Conservation (phyloP, 805 yeast species). For the Schwanniomyces yamadae region DNA sequence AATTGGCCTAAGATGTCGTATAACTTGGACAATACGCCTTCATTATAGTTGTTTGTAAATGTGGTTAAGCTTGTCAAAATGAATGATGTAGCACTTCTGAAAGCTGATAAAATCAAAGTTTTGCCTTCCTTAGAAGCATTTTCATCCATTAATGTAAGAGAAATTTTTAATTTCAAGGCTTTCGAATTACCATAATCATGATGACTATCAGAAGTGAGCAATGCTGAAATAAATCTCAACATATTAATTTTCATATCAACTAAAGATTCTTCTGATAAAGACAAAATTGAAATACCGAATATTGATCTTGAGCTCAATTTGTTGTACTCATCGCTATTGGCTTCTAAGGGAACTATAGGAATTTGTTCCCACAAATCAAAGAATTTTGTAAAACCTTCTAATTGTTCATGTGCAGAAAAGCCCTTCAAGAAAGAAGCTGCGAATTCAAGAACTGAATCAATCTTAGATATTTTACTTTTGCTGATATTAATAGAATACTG, state of each 20-base stretch:
- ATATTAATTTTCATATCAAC: conserved; percentile 48
- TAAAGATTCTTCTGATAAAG: conserved; percentile 50
- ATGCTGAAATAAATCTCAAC: conserved; percentile 55
- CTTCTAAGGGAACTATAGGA: conserved; percentile 43
- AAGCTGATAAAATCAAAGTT: conserved; percentile 28
- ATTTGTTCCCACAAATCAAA: conserved; percentile 51
- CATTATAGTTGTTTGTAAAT: conserved; percentile 18
- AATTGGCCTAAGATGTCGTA: conserved; percentile 60
- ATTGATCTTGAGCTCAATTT: conserved; percentile 52
- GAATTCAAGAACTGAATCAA: conserved; percentile 69
- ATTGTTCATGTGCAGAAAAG: conserved; percentile 67
- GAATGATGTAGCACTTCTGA: conserved; percentile 34
- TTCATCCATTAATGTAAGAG: conserved; percentile 48
- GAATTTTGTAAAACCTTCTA: conserved; percentile 52
- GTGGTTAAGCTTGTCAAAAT: conserved; percentile 38
- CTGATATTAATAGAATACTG: conserved; percentile 52
- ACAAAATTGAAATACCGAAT: conserved; percentile 59
- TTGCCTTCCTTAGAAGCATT: conserved; percentile 29
- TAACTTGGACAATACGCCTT: conserved; percentile 22
- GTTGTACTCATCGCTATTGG: conserved; percentile 34
- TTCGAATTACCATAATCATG: conserved; percentile 15
- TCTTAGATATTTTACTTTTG: conserved; percentile 63
- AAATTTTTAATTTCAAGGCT: conserved; percentile 50
- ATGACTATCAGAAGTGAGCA: conserved; percentile 33
- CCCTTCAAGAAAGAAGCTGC: conserved; percentile 64